Base-by-base conservation (phyloP, 2,329 filamentous ascomycete genomes). In the Diplodia intermedia region DNA sequence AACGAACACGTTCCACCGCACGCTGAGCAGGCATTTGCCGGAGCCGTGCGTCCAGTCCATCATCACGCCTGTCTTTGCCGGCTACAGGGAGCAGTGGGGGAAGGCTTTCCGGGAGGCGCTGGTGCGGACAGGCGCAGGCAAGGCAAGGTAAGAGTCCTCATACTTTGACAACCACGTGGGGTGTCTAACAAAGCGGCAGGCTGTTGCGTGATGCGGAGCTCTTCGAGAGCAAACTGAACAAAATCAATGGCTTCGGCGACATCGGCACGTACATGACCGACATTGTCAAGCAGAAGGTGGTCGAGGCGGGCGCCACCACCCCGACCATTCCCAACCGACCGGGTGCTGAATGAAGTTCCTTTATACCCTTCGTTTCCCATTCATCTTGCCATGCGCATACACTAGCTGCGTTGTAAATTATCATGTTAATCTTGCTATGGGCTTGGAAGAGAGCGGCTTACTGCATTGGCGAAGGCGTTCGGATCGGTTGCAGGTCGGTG, bases 51-150 rank as follows among this genome's bases (percentile, higher is more conserved):
- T 97, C 1, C 85, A 86, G 66, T 88, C 92, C 81, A 97, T 97
- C 74, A 97, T 97, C 91, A 82, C 85, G 23, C 91, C 92, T 0
- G 93, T 97, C 1, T 96, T 96, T 78, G 83, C 86, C 47, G 92
- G 88, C 76, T 97, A 97, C 78, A 89, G 88, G 74, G 89, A 91
- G 68, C 91, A 94, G 74, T 89, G 95, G 77, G 89, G 90, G 20
- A 86, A 86, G 71, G 90, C 90, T 12, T 89, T 95, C 72, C 81
- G 85, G 53, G 88, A 88, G 50, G 86, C 90, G 26, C 82, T 84
- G 33, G 83, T 93, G 26, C 88, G 86, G 78, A 92, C 88, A 7
- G 85, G 88, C 71, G 81, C 82, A 63, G 93, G 91, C 4, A 89
- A 90, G 73, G 85, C 89, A 73, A 90, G 91, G 91, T 94, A 83